Conservation (phyloP, 2,329 filamentous ascomycete species). For the Teratosphaeria pseudoeucalypti region DNA sequence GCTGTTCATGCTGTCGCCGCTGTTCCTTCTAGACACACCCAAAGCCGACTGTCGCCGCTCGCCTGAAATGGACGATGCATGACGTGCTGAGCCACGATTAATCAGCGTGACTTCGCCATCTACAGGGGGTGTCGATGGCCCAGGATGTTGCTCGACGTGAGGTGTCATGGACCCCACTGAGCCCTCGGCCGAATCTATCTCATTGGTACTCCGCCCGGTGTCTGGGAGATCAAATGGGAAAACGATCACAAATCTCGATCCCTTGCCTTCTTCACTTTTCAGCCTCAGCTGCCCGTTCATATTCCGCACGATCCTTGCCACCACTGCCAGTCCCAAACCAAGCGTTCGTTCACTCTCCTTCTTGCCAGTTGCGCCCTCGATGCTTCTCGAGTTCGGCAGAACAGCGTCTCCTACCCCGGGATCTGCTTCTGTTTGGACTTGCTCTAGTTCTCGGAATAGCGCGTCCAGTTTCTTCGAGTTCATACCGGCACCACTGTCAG, state of each 20-base stretch:
- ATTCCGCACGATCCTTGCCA: conserved; percentile 76
- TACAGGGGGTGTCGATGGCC: conserved; percentile 8
- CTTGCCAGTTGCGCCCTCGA: not conserved
- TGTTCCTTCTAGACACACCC: conserved; percentile 22
- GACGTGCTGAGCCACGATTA: conserved; percentile 32
- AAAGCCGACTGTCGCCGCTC: not conserved
- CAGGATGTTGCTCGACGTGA: conserved; percentile 5
- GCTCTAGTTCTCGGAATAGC: conserved; percentile 51
- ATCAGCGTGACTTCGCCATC: conserved; percentile 53
- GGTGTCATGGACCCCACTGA: conserved; percentile 14
- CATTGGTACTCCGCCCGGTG: conserved; percentile 14
- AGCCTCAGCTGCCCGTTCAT: conserved; percentile 81
- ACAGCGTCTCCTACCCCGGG: not conserved
- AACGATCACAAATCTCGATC: conserved; percentile 72
- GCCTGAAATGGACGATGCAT: not conserved
- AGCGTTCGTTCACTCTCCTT: conserved; percentile 39
- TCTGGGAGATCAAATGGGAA: conserved; percentile 61
- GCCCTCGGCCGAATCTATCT: conserved; percentile 9
- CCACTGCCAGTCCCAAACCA: conserved; percentile 75
- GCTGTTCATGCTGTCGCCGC: conserved; percentile 38
- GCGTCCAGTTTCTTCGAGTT: conserved; percentile 46
- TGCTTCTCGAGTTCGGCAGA: not conserved
- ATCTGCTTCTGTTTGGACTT: conserved; percentile 46
- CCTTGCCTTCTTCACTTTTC: conserved; percentile 72
- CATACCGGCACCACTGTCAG: conserved; percentile 65